Conservation (phyloP, 257 asterid species). For the Nicotiana knightiana region DNA sequence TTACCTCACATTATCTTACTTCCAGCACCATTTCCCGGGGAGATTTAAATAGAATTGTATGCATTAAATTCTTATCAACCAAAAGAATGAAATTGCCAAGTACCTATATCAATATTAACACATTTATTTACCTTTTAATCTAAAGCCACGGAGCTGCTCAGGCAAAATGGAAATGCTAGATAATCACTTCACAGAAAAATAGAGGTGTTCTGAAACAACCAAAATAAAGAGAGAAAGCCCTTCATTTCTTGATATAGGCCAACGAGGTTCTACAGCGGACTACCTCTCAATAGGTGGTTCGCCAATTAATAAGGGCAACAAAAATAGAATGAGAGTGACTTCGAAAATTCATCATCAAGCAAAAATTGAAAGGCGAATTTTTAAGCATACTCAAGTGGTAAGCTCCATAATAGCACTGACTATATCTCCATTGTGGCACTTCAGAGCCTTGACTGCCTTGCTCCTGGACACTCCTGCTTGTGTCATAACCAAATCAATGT, state of each 20-base stretch:
- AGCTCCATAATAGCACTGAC: slow-evolving; percentile 94
- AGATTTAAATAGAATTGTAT: neutral
- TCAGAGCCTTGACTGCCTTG: slow-evolving; percentile 87
- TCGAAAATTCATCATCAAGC: slow-evolving; percentile 19
- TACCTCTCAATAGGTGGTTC: neutral
- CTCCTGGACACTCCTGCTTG: slow-evolving; percentile 77
- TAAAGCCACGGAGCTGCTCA: neutral
- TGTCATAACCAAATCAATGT: slow-evolving; percentile 83
- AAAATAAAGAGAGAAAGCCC: neutral
- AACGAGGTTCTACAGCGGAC: neutral
- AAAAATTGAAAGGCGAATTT: neutral
- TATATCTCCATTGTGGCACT: slow-evolving; percentile 69
- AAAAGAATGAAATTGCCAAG: neutral
- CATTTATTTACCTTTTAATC: neutral
- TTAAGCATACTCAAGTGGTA: slow-evolving; percentile 31
- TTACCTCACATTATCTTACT: neutral
- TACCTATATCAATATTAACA: neutral
- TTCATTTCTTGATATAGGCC: slow-evolving; percentile 3
- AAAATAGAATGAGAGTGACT: slow-evolving; percentile 14
- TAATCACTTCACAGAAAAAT: neutral
- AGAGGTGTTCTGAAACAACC: neutral
- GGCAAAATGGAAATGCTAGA: neutral
- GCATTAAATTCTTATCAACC: neutral
- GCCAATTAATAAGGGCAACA: neutral
- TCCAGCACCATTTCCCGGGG: neutral